Conservation (phyloP, 305 asterid species). For the Coffea humblotiana region DNA sequence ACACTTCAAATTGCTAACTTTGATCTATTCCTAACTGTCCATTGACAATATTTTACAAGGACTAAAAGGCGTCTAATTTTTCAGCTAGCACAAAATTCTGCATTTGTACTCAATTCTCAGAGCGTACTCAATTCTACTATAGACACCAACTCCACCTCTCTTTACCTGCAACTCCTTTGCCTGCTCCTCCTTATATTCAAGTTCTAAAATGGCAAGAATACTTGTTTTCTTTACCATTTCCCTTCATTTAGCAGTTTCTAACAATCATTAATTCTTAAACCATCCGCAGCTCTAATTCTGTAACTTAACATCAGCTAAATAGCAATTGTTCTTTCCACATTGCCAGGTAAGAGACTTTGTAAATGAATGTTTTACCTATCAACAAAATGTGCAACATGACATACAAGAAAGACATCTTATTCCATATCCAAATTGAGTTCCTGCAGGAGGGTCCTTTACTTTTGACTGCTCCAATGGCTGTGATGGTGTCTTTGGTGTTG, state of each 20-base stretch:
- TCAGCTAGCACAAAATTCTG: not conserved
- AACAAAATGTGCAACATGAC: constrained; percentile 15
- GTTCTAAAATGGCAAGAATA: not conserved
- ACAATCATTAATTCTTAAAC: not conserved
- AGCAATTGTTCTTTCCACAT: too few species aligned
- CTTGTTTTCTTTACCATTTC: not conserved
- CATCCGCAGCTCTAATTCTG: too few species aligned
- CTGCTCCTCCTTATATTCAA: not conserved
- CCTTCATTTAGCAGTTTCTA: not conserved
- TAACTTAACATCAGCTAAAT: too few species aligned
- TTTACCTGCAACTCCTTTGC: not conserved
- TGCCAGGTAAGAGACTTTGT: not conserved
- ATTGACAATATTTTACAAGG: not conserved
- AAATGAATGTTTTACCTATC: not conserved
- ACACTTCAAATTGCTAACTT: not conserved
- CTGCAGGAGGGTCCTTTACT: not conserved
- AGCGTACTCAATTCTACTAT: too few species aligned
- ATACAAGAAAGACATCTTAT: constrained; percentile 17
- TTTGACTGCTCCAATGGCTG: not conserved
- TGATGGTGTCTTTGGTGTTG: constrained; percentile 4
- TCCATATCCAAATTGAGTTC: not conserved
- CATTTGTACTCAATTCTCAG: not conserved
- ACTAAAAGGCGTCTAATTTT: not conserved
- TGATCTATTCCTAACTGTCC: not conserved
- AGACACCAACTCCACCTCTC: too few species aligned